These are phyloP conservation scores for Paracoccidioides lutzii DNA, from an alignment of 2,329 filamentous ascomycete genomes.

Conservation along the genomic window DNA sequence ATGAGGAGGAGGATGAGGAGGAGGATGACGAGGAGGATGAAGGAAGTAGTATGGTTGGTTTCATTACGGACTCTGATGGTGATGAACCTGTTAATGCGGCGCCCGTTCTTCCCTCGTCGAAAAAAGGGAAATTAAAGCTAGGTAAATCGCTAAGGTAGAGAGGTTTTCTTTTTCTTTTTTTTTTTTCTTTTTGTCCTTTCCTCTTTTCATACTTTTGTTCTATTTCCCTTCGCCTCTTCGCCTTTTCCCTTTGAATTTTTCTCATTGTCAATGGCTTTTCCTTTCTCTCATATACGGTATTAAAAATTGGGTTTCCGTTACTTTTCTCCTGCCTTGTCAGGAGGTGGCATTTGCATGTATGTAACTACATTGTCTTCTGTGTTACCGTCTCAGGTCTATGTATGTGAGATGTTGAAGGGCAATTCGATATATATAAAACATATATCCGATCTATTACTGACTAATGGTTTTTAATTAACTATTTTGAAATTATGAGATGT, in stretches of 20 bases:
- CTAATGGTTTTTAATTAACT: background rate
- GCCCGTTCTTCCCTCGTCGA: slow-evolving; percentile 20
- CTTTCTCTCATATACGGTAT: background rate
- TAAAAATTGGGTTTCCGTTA: background rate
- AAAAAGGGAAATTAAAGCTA: slow-evolving; percentile 27
- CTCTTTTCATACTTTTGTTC: background rate
- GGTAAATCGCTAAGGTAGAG: slow-evolving; percentile 11
- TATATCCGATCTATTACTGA: background rate
- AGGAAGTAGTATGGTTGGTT: slow-evolving; percentile 36
- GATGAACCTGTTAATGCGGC: slow-evolving; percentile 20
- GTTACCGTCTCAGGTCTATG: background rate
- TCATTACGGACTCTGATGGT: slow-evolving; percentile 36
- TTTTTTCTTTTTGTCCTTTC: slow-evolving; percentile 9
- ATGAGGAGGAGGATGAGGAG: slow-evolving; percentile 44
- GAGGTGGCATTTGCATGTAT: background rate
- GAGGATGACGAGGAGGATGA: slow-evolving; percentile 54
- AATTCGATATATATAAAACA: background rate
- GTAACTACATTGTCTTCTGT: background rate
- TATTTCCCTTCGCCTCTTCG: slow-evolving; percentile 5
- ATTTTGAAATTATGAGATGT: too few relatives aligned
- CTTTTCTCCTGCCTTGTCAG: background rate
- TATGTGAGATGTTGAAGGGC: background rate
- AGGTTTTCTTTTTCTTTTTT: slow-evolving; percentile 9
- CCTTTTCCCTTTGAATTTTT: background rate
- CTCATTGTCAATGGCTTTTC: background rate